Conservation (phyloP, 345 rosid genomes). For the Populus ilicifolia region DNA sequence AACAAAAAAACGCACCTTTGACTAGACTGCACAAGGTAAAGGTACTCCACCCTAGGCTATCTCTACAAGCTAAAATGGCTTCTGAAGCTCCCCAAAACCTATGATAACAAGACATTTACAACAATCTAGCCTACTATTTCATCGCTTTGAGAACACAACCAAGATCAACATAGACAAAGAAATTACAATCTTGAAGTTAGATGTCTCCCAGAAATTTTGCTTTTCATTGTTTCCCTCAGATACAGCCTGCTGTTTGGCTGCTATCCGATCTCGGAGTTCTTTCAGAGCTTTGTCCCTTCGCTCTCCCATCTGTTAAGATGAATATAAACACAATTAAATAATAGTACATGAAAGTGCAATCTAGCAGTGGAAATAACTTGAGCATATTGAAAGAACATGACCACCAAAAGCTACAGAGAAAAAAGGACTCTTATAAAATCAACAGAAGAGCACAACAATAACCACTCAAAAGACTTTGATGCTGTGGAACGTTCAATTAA, state of each 20-base stretch:
- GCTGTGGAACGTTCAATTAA: constrained; percentile 3
- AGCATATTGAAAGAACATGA: not conserved
- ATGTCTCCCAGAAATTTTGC: constrained; percentile 75
- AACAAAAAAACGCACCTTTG: constrained; percentile 6
- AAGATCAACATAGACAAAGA: constrained; percentile 85
- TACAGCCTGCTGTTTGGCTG: constrained; percentile 38
- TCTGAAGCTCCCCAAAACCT: constrained; percentile 17
- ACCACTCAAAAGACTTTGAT: not conserved
- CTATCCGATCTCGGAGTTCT: constrained; percentile 65
- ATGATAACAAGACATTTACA: constrained; percentile 8
- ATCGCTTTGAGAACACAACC: constrained; percentile 75
- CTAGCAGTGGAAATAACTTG: not conserved
- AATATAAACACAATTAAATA: not conserved
- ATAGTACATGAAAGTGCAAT: not conserved
- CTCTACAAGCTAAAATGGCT: constrained; percentile 29
- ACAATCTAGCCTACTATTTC: not conserved
- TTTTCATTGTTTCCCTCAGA: constrained; percentile 32
- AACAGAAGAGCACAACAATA: not conserved
- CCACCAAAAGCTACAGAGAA: not conserved
- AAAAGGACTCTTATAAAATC: not conserved
- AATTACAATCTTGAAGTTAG: constrained; percentile 73
- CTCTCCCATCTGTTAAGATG: constrained; percentile 62
- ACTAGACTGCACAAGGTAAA: not conserved
- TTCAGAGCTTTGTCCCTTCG: constrained; percentile 69
- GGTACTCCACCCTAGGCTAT: constrained; percentile 1